Evolutionary conservation across 2,329 filamentous ascomycete species (phyloP).

Genomic region (Penicillium thymicola): DNA sequence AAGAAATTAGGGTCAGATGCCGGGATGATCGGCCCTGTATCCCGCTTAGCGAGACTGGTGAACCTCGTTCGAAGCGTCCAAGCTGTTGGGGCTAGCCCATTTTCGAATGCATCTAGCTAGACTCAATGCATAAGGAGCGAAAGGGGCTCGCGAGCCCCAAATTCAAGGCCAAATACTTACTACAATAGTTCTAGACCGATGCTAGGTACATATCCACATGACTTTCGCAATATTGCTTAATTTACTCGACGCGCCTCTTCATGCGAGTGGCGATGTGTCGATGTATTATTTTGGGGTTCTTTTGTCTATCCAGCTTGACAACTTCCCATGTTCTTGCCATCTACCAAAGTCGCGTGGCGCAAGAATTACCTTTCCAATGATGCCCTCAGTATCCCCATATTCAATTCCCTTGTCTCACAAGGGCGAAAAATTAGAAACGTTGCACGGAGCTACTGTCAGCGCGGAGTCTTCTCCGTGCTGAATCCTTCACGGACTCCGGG

Average conservation of each 20-base stretch:
- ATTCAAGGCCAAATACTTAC: background rate
- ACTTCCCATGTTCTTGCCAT: background rate
- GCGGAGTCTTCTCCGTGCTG: constrained; percentile 21
- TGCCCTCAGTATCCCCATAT: background rate
- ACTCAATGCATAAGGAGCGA: background rate
- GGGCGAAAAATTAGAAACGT: background rate
- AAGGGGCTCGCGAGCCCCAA: background rate
- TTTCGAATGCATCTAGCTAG: background rate
- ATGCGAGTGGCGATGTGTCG: background rate
- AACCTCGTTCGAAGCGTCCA: background rate
- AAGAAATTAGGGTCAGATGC: constrained; percentile 11
- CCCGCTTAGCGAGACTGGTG: background rate
- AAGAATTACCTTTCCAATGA: background rate
- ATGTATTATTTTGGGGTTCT: background rate
- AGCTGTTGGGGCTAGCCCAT: constrained; percentile 1
- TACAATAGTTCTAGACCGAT: background rate
- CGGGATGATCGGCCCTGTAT: constrained; percentile 18
- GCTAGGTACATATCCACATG: background rate
- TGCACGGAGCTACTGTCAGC: constrained; percentile 4
- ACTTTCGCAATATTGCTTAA: background rate
- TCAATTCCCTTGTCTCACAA: background rate
- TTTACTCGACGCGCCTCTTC: background rate
- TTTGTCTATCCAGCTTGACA: background rate
- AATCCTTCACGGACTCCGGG: constrained; percentile 14
- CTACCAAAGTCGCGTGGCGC: background rate